These are phyloP conservation scores for Eragrostis curvula DNA, from an alignment of 176 grass and related monocot species.

Conservation along the genomic window DNA sequence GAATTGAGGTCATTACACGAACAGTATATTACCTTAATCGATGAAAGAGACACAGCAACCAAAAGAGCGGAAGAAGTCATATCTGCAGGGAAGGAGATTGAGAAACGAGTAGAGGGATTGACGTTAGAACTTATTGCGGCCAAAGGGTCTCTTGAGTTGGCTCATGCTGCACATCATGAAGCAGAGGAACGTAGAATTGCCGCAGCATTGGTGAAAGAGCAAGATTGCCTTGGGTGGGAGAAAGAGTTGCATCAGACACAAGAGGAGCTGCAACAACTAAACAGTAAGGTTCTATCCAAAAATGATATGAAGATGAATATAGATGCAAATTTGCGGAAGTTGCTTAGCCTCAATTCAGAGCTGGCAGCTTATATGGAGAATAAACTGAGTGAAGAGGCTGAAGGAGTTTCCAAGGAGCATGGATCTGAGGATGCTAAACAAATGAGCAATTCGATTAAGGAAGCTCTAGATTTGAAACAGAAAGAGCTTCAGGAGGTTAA, in stretches of 20 bases:
- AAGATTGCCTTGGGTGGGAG: constrained; percentile 77
- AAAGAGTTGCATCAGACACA: constrained; percentile 71
- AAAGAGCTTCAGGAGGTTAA: constrained; percentile 81
- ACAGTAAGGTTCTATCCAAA: constrained; percentile 54
- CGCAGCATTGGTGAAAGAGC: constrained; percentile 65
- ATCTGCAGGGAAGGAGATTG: constrained; percentile 59
- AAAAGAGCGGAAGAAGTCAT: constrained; percentile 67
- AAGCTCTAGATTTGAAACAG: constrained; percentile 56
- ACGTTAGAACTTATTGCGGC: constrained; percentile 70
- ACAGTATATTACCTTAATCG: constrained; percentile 59
- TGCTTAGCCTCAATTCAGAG: constrained; percentile 70
- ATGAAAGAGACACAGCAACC: constrained; percentile 67
- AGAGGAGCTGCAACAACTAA: constrained; percentile 68
- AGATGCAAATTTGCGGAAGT: constrained; percentile 55
- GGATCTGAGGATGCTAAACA: constrained; percentile 51
- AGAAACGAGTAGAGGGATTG: constrained; percentile 75
- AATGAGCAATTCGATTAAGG: constrained; percentile 43
- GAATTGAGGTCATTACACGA: constrained; percentile 59
- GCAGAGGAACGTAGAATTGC: constrained; percentile 83
- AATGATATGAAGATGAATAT: constrained; percentile 67
- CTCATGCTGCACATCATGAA: constrained; percentile 85
- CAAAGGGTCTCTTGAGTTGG: constrained; percentile 85
- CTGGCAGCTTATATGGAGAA: constrained; percentile 64
- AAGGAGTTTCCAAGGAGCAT: constrained; percentile 16
- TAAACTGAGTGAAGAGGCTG: constrained; percentile 68